These are phyloP conservation scores for Penium margaritaceum DNA, from an alignment of 139 green algal species.

Conservation along the genomic window DNA sequence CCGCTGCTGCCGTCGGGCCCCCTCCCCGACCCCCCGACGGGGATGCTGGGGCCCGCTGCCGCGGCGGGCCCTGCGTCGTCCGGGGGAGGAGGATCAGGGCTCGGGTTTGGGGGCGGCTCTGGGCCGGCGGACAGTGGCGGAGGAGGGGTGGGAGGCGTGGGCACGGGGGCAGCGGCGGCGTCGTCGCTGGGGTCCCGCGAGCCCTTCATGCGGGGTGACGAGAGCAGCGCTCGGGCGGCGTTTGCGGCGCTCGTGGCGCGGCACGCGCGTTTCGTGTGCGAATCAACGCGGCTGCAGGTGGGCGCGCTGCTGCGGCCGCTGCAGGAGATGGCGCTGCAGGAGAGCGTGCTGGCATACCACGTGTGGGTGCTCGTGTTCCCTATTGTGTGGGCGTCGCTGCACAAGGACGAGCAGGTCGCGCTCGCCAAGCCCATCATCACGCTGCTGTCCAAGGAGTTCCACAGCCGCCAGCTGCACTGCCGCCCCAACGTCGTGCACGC, in stretches of 20 bases:
- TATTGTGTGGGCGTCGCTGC: constrained; percentile 90
- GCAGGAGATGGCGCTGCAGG: constrained; percentile 65
- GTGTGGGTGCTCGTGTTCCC: constrained; percentile 93
- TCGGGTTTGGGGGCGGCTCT: background rate
- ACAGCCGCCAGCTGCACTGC: constrained; percentile 62
- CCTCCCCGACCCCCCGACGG: too few species aligned
- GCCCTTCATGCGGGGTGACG: background rate
- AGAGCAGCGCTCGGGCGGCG: background rate
- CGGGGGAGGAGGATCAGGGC: background rate
- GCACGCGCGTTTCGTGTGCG: constrained; percentile 61
- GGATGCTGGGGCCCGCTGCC: background rate
- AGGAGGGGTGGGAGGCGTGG: background rate
- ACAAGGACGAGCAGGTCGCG: constrained; percentile 79
- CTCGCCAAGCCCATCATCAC: constrained; percentile 91
- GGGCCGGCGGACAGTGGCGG: background rate
- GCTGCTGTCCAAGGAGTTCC: constrained; percentile 82
- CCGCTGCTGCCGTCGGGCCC: constrained; percentile 25
- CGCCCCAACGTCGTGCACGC: constrained; percentile 87
- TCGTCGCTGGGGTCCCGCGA: background rate
- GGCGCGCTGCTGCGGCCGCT: constrained; percentile 70
- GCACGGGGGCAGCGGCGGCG: background rate
- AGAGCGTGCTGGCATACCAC: constrained; percentile 62
- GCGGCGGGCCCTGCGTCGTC: background rate
- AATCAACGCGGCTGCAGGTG: constrained; percentile 25
- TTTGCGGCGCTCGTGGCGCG: constrained; percentile 50